Base-by-base conservation (phyloP, 176 grass and related monocot species). In the Typha latifolia region DNA sequence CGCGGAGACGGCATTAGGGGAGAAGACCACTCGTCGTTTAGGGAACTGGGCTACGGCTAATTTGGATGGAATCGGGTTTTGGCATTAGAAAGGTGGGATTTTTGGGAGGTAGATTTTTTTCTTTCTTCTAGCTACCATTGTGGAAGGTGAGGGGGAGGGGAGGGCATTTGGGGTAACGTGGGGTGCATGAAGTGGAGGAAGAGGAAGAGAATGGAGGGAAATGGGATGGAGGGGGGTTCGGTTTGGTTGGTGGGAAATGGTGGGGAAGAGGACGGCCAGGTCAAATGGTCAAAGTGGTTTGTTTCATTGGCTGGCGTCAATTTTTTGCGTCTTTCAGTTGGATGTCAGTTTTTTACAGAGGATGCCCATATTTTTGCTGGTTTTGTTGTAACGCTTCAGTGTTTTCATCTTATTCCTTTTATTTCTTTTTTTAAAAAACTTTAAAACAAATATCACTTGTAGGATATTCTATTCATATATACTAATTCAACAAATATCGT, bases 1-100 rank as follows among this genome's bases (percentile, higher is more conserved):
- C 81, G 62, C 26, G 79, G 78, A 1, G 76, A 82, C 68, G 83
- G 69, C 94, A 99, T 93, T 10, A 9, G 7, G 21, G 48, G 66
- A 29, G 27, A 29, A 29, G 27, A 29, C 27, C 27, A 29, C 27
- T 3, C 27, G 27, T 29, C 27, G 24, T 29, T 29, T 29, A 29
- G 27, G 27, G 27, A 29, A 29, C 27, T 29, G 27, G 26, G 20
- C 3, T 49, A 2, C 48, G 48, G 48, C 23, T 69, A 27, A 24
- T 43, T 43, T 43, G 37, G 37, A 23, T 29, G 27, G 27, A 29
- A 29, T 29, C 27, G 27, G 27, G 27, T 29, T 29, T 29, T 29
- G 27, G 27, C 2, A 29, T 18, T 12, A 3, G 14, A 27, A 73
- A 63, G 59, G 47, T 18, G 21, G 7, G 59, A 32, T 24, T 16